Conservation (phyloP, 140 eudicot species). For the Cichorium intybus region DNA sequence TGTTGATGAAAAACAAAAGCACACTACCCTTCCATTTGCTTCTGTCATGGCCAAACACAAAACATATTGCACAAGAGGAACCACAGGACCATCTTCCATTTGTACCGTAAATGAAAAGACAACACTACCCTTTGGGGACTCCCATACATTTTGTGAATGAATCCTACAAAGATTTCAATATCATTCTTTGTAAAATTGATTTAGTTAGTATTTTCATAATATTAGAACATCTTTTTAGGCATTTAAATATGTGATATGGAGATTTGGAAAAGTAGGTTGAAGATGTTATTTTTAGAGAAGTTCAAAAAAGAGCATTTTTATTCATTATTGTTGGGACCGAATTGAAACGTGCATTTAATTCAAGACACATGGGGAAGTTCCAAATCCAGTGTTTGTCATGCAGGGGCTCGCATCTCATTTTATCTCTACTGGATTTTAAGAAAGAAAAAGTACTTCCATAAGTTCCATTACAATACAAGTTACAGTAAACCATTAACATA, state of each 20-base stretch:
- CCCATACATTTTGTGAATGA: constrained; percentile 69
- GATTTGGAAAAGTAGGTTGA: background rate
- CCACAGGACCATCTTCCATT: constrained; percentile 75
- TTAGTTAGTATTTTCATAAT: too few species aligned
- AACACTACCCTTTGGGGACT: constrained; percentile 73
- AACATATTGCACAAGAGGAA: constrained; percentile 80
- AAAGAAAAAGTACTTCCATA: background rate
- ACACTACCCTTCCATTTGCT: too few species aligned
- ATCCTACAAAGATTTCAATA: too few species aligned
- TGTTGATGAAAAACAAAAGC: too few species aligned
- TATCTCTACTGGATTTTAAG: constrained; percentile 16
- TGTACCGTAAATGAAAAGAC: constrained; percentile 63
- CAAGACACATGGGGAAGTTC: constrained; percentile 11
- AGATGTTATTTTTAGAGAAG: background rate
- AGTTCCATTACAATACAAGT: background rate
- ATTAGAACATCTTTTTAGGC: too few species aligned
- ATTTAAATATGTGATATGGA: background rate
- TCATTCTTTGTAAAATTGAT: too few species aligned
- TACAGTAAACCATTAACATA: background rate
- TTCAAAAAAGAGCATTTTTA: background rate
- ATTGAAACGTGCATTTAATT: constrained; percentile 14
- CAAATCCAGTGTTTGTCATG: background rate
- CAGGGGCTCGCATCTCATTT: constrained; percentile 14
- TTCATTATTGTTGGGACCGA: constrained; percentile 6
- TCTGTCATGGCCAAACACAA: constrained; percentile 79